A percentile compares a stretch with the other conserved stretches of the same genome.
Evolutionary conservation across 495 filamentous ascomycete genomes (phyloP).

Genomic region (Penicillium cinerascens): DNA sequence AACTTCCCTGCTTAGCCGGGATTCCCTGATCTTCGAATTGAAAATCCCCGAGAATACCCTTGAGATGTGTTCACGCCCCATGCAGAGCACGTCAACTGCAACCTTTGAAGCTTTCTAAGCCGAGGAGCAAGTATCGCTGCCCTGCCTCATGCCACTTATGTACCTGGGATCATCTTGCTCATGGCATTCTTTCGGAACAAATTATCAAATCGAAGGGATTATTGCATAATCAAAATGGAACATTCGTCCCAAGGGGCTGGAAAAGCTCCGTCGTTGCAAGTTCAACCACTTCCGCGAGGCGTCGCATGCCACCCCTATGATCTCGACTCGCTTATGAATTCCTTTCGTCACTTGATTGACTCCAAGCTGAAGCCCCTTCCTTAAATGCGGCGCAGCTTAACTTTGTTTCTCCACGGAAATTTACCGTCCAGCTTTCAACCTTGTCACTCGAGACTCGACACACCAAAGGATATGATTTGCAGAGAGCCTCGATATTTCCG

Average conservation of each 20-base stretch:
- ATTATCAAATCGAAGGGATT: neutral
- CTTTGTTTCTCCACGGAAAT: neutral
- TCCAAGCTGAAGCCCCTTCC: constrained; percentile 6
- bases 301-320: neutral
- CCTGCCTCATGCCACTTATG: neutral
- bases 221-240: neutral
- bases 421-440: neutral
- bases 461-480: neutral
- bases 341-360: constrained; percentile 14
- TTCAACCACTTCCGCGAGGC: neutral
- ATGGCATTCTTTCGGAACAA: neutral
- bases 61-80: constrained; percentile 17
- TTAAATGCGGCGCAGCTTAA: constrained; percentile 12
- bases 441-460: neutral
- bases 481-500: neutral
- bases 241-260: neutral
- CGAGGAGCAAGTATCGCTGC: neutral
- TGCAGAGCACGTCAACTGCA: constrained; percentile 15
- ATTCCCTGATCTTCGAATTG: neutral
- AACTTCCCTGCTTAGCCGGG: constrained; percentile 12
- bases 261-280: neutral
- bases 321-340: constrained; percentile 2
- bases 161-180: neutral
- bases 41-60: neutral
- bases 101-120: neutral